A percentile compares a stretch with the other conserved stretches of the same genome.
Conservation (phyloP, 805 yeast genomes). For the Brettanomyces naardenensis region DNA sequence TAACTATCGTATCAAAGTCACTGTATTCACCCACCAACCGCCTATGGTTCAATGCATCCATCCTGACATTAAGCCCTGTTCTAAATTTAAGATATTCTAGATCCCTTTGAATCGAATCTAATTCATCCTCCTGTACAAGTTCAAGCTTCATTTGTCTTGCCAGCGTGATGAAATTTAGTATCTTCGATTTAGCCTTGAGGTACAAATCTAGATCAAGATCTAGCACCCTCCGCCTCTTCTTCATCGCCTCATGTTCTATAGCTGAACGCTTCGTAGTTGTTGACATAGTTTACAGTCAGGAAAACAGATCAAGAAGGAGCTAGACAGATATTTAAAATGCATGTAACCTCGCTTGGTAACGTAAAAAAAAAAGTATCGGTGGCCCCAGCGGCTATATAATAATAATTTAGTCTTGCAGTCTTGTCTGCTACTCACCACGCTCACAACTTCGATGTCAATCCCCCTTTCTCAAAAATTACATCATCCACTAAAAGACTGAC, state of each 20-base stretch:
- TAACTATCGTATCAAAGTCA: slow-evolving; percentile 13
- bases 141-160: slow-evolving; percentile 13
- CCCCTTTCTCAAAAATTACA: no score
- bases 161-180: slow-evolving; percentile 7
- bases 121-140: slow-evolving; percentile 8
- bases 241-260: slow-evolving; percentile 15
- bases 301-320: background rate
- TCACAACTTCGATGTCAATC: no score
- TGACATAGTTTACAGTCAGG: background rate
- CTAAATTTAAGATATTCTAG: slow-evolving; percentile 12
- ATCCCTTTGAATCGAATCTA: slow-evolving; percentile 14
- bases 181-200: slow-evolving; percentile 14
- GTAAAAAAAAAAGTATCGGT: background rate
- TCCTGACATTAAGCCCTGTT: slow-evolving; percentile 11
- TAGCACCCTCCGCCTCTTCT: slow-evolving; percentile 21
- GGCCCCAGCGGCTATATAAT: no score
- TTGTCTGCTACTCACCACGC: no score
- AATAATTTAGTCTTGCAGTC: no score
- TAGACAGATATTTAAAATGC: background rate
- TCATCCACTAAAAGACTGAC: no score
- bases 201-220: slow-evolving; percentile 24
- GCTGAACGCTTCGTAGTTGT: background rate
- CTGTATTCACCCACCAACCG: slow-evolving; percentile 10
- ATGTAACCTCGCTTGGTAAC: background rate
- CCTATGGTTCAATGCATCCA: slow-evolving; percentile 14